Evolutionary conservation across 208 protist species (phyloP).

Genomic region (Naegleria fowleri): DNA sequence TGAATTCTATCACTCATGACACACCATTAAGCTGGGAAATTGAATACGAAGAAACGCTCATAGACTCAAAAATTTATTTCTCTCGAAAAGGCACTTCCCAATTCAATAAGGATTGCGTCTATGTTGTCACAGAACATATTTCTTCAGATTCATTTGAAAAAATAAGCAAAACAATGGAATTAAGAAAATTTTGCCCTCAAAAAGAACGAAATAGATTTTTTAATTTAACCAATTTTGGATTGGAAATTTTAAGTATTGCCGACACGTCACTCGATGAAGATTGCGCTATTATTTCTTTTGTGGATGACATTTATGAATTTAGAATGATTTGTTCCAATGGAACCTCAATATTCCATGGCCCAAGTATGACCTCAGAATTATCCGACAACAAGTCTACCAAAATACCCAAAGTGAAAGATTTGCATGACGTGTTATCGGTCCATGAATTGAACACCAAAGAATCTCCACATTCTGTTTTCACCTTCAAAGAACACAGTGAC

Average conservation of each 20-base stretch:
- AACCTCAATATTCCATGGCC: neutral
- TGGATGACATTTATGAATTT: neutral
- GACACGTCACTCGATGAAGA: neutral
- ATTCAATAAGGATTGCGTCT: neutral
- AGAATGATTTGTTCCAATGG: neutral
- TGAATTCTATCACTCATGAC: neutral
- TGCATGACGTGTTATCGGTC: neutral
- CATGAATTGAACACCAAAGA: neutral
- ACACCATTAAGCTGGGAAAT: neutral
- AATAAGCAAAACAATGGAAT: neutral
- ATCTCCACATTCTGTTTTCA: neutral
- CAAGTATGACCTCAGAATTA: neutral
- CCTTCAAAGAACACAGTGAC: neutral
- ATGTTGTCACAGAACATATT: neutral
- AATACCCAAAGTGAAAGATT: neutral
- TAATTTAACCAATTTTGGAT: neutral
- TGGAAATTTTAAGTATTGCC: neutral
- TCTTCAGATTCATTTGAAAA: neutral
- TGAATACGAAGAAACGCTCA: neutral
- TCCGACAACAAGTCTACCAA: neutral
- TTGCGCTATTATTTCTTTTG: neutral
- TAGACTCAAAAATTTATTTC: neutral
- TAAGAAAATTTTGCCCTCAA: neutral
- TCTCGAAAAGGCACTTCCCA: neutral
- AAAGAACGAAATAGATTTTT: neutral